These are phyloP conservation scores for Xanthoceras sorbifolium DNA, from an alignment of 345 rosid species.

Conservation along the genomic window DNA sequence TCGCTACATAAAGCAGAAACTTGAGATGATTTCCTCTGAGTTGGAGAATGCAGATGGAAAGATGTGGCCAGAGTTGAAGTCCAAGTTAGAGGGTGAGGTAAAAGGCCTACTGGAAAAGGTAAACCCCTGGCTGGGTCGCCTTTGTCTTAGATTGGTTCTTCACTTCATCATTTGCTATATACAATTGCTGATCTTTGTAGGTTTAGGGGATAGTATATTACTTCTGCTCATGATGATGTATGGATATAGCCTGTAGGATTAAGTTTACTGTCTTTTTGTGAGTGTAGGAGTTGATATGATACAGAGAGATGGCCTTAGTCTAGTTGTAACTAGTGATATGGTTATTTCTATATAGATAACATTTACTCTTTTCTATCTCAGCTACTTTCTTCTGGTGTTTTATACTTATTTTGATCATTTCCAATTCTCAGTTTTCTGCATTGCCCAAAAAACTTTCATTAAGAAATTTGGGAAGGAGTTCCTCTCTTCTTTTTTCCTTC, in stretches of 20 bases:
- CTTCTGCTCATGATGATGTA: not conserved
- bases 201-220: constrained; percentile 7
- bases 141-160: constrained; percentile 1
- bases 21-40: constrained; percentile 41
- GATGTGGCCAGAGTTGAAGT: constrained; percentile 44
- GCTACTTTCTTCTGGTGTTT: not conserved
- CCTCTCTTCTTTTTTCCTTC: not conserved
- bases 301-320: not conserved
- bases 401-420: not conserved
- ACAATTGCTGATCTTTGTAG: constrained; percentile 9
- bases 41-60: constrained; percentile 46
- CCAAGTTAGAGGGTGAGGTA: constrained; percentile 47
- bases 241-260: constrained; percentile 11
- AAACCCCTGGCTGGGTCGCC: constrained; percentile 21
- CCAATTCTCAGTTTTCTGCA: not conserved
- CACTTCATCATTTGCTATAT: not conserved
- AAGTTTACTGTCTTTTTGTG: not conserved
- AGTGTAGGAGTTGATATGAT: constrained; percentile 1
- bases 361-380: not conserved
- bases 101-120: constrained; percentile 49
- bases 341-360: not conserved
- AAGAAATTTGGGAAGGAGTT: not conserved
- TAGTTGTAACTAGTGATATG: constrained; percentile 9
- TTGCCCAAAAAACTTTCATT: not conserved
- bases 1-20: constrained; percentile 45